Conservation (phyloP, 2,329 filamentous ascomycete species). For the Nothopassalora personata region DNA sequence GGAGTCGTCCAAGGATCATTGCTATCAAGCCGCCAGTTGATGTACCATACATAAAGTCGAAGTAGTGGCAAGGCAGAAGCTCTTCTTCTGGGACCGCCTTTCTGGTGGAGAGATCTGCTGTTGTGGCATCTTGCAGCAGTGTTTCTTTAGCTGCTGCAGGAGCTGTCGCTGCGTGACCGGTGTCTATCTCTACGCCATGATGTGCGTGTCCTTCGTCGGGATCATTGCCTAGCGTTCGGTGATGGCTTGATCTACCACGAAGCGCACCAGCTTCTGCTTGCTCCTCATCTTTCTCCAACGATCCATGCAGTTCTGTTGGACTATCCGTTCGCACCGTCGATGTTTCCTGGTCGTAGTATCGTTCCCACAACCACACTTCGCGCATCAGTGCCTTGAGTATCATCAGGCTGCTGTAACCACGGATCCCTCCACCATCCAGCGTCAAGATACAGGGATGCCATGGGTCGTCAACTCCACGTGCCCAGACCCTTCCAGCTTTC, state of each 20-base stretch:
- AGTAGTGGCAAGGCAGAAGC: conserved; percentile 48
- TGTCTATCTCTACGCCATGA: conserved; percentile 13
- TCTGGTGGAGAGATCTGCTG: conserved; percentile 14
- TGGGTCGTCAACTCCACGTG: conserved; percentile 38
- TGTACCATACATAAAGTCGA: conserved; percentile 51
- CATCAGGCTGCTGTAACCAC: conserved; percentile 47
- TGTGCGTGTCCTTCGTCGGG: conserved; percentile 13
- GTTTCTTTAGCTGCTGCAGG: conserved; percentile 16
- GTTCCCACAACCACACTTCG: conserved; percentile 43
- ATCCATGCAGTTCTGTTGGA: conserved; percentile 10
- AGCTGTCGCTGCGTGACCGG: conserved; percentile 3
- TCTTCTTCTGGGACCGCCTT: conserved; percentile 38
- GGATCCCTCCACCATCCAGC: conserved; percentile 47
- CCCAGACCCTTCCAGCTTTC: conserved; percentile 42
- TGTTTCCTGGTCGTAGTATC: conserved; percentile 31
- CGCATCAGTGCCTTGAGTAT: conserved; percentile 47
- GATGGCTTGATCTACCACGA: conserved; percentile 11
- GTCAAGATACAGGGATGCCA: conserved; percentile 47
- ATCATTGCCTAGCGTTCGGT: conserved; percentile 13
- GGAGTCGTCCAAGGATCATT: conserved; percentile 46
- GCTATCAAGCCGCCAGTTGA: conserved; percentile 50
- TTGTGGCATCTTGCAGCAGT: conserved; percentile 17
- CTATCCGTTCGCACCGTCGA: conserved; percentile 16
- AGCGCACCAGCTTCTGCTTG: conserved; percentile 15
- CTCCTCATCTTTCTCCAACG: conserved; percentile 2